Conservation (phyloP, 495 filamentous ascomycete genomes). For the Penicillium coprophilum region DNA sequence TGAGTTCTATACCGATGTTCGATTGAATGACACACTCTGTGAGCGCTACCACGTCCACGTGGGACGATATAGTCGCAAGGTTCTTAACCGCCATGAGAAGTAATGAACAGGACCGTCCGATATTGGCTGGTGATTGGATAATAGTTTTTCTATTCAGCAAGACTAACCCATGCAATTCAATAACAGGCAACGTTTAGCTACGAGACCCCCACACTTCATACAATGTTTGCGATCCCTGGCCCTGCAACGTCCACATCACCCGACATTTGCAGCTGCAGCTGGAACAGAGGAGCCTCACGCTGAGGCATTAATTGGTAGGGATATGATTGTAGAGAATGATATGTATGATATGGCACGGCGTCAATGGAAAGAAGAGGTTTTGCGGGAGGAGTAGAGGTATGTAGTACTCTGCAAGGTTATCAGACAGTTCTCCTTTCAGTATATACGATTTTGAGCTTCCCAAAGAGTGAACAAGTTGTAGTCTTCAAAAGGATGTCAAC, state of each 20-base stretch:
- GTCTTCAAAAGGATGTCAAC: neutral
- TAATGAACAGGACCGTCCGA: conserved; percentile 51
- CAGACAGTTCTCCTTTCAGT: neutral
- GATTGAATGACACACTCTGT: conserved; percentile 58
- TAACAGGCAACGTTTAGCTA: conserved; percentile 63
- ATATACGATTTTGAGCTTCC: neutral
- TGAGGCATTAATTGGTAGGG: conserved; percentile 51
- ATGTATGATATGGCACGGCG: conserved; percentile 39
- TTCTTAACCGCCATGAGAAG: conserved; percentile 49
- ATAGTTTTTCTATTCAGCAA: no score
- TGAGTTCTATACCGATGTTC: conserved; percentile 58
- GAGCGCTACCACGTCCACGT: conserved; percentile 53
- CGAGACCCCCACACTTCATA: conserved; percentile 59
- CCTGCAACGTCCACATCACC: conserved; percentile 55
- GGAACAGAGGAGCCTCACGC: conserved; percentile 54
- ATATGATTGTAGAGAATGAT: conserved; percentile 48
- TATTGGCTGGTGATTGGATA: conserved; percentile 49
- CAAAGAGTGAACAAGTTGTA: neutral
- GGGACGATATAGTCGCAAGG: conserved; percentile 46
- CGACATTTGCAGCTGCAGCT: conserved; percentile 57
- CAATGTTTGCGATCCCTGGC: conserved; percentile 55
- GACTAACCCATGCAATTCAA: neutral
- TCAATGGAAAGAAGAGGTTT: conserved; percentile 32
- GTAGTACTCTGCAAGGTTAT: neutral
- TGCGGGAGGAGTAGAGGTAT: conserved; percentile 12